Conservation (phyloP, 768 basidiomycete species). For the Antrodiella citrinella region DNA sequence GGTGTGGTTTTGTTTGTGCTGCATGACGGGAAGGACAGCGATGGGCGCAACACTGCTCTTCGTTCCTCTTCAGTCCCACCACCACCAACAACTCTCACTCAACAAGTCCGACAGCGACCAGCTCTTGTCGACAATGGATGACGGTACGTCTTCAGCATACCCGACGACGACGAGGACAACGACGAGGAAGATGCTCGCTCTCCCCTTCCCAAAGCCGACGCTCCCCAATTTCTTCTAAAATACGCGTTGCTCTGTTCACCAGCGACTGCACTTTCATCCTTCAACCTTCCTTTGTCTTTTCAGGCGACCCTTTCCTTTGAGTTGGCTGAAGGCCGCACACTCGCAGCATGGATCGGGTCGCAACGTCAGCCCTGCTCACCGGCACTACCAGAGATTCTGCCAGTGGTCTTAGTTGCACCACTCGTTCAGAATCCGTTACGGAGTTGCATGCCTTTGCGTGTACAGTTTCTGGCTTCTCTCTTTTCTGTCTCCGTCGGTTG, state of each 20-base stretch:
- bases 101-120: constrained; percentile 17
- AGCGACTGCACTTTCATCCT: constrained; percentile 12
- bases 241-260: constrained; percentile 4
- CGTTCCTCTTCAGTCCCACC: constrained; percentile 15
- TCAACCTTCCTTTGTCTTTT: constrained; percentile 18
- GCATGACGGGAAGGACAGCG: constrained; percentile 7
- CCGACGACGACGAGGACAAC: constrained; percentile 38
- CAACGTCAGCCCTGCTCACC: background rate
- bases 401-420: background rate
- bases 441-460: background rate
- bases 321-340: constrained; percentile 22
- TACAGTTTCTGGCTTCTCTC: background rate
- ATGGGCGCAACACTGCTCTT: constrained; percentile 11
- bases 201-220: constrained; percentile 10
- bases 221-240: constrained; percentile 3
- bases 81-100: constrained; percentile 10
- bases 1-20: constrained; percentile 18
- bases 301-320: constrained; percentile 7
- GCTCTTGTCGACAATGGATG: constrained; percentile 37
- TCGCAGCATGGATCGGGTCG: background rate
- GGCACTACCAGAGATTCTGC: background rate
- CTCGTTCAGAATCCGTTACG: background rate
- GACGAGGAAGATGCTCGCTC: constrained; percentile 21
- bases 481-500: constrained; percentile 12
- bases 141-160: constrained; percentile 83